Conservation (phyloP, 352 stramenopile genomes). For the Phytophthora ohioensis region DNA sequence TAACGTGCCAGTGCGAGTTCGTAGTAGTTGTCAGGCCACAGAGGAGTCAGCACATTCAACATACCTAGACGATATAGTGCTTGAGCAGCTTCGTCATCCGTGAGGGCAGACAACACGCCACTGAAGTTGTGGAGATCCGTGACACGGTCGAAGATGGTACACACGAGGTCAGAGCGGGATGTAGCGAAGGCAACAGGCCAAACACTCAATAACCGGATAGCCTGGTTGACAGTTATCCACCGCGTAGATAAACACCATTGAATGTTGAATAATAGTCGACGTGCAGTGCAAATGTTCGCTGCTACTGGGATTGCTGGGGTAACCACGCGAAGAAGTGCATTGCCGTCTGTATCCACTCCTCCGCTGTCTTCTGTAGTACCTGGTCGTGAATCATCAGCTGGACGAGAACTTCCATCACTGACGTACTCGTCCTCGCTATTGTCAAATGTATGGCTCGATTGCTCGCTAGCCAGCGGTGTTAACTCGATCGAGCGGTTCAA, state of each 20-base stretch:
- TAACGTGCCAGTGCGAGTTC: constrained; percentile 73
- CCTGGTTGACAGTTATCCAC: constrained; percentile 76
- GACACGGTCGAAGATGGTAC: constrained; percentile 74
- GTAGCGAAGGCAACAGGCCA: constrained; percentile 61
- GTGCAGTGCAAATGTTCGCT: constrained; percentile 51
- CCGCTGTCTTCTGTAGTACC: neutral
- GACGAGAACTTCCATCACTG: neutral
- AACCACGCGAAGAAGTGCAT: neutral
- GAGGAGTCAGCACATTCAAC: constrained; percentile 75
- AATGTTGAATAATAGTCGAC: constrained; percentile 71
- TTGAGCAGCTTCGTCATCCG: constrained; percentile 64
- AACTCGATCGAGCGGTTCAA: constrained; percentile 59
- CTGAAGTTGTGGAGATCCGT: constrained; percentile 79
- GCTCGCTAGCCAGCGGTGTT: constrained; percentile 22
- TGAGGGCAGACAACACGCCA: constrained; percentile 63
- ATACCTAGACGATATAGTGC: constrained; percentile 73
- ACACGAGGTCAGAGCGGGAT: constrained; percentile 69
- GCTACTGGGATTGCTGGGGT: constrained; percentile 32
- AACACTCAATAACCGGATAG: constrained; percentile 50
- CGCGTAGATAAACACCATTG: constrained; percentile 76
- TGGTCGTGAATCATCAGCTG: neutral
- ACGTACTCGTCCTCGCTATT: constrained; percentile 34
- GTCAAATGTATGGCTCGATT: constrained; percentile 11
- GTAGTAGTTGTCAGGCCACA: constrained; percentile 84
- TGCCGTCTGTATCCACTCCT: neutral